These are phyloP conservation scores for Trichosanthes truncata DNA, from an alignment of 306 rosid genomes.

Conservation along the genomic window DNA sequence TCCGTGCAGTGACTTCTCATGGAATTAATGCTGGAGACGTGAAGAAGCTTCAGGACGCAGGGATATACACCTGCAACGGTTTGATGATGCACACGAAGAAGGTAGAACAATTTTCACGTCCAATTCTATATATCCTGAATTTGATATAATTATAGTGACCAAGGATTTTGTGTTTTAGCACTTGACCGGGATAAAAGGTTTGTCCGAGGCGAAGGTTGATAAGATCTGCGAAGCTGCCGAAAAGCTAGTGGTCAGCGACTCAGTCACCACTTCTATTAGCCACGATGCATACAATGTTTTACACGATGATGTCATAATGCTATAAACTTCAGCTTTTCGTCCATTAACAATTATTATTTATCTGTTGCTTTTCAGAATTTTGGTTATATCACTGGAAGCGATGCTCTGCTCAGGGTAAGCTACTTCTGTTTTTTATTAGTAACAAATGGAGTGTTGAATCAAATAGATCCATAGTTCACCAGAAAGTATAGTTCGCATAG, in stretches of 20 bases:
- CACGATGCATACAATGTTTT: constrained; percentile 1
- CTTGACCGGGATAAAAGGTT: constrained; percentile 89
- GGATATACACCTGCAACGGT: constrained; percentile 94
- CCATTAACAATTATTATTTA: background rate
- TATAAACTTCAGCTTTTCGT: background rate
- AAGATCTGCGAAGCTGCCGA: constrained; percentile 98
- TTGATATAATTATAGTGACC: background rate
- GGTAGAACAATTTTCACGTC: constrained; percentile 27
- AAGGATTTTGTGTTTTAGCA: constrained; percentile 29
- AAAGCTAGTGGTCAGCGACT: constrained; percentile 71
- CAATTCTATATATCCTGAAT: background rate
- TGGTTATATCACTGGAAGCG: constrained; percentile 93
- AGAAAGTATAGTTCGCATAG: background rate
- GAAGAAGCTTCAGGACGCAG: constrained; percentile 98
- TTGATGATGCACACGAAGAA: constrained; percentile 98
- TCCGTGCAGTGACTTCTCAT: constrained; percentile 71
- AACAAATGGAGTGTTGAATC: background rate
- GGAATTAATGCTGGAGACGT: constrained; percentile 97
- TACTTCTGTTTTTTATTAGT: constrained; percentile 10
- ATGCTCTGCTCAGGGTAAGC: constrained; percentile 64
- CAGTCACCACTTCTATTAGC: constrained; percentile 9
- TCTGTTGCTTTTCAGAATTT: constrained; percentile 40
- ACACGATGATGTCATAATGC: background rate
- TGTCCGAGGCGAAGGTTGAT: constrained; percentile 94
- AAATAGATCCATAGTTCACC: background rate